A percentile compares a stretch with the other conserved stretches of the same genome.
Conservation (phyloP, 2,329 filamentous ascomycete species). For the Magnaporthiopsis rhizophila region DNA sequence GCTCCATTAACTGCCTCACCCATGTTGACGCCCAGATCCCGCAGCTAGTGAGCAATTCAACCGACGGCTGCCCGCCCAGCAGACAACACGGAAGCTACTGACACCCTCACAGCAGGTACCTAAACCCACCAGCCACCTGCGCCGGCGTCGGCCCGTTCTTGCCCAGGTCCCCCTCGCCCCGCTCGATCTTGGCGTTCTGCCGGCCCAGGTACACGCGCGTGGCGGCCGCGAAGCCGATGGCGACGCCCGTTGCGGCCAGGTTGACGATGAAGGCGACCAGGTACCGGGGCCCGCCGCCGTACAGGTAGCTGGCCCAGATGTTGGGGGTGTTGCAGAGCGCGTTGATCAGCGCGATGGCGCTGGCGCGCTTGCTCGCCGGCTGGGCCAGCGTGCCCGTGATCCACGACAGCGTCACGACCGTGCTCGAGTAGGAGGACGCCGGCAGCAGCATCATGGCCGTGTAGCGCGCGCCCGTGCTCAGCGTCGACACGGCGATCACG, state of each 20-base stretch:
- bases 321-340: constrained; percentile 22
- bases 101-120: constrained; percentile 12
- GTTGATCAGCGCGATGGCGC: constrained; percentile 22
- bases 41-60: no score
- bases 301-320: constrained; percentile 21
- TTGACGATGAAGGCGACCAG: constrained; percentile 21
- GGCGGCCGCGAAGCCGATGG: constrained; percentile 19
- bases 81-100: not conserved
- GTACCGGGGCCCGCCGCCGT: constrained; percentile 19
- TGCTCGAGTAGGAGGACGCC: constrained; percentile 18
- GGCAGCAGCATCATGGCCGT: constrained; percentile 25
- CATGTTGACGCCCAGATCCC: no score
- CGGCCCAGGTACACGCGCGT: constrained; percentile 19
- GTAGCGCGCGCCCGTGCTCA: constrained; percentile 20
- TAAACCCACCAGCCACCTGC: constrained; percentile 20
- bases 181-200: constrained; percentile 20
- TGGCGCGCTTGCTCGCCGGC: constrained; percentile 18
- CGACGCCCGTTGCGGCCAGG: constrained; percentile 18
- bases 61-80: no score
- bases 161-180: constrained; percentile 17
- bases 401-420: constrained; percentile 22
- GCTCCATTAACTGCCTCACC: no score
- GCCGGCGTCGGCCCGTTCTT: constrained; percentile 20
- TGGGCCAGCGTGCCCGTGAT: constrained; percentile 18
- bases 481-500: constrained; percentile 22